phyloP scores from a whole-genome alignment of 257 asterid species.

The Plectranthus barbatus region DNA sequence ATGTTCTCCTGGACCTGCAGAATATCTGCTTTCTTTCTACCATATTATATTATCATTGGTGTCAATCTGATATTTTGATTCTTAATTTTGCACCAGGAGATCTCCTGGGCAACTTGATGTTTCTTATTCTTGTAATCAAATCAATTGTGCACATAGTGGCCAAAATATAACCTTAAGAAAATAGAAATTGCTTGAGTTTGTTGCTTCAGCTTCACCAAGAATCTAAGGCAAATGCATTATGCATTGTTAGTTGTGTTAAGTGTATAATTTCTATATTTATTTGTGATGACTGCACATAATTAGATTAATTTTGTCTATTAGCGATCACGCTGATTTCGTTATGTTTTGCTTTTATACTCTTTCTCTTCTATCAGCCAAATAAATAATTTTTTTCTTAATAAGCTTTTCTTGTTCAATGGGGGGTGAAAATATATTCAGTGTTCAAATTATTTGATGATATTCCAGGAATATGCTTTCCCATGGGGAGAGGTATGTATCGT shows the following conservation, averaged over 20 bases:
- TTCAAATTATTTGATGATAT: constrained; percentile 23
- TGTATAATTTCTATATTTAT: background rate
- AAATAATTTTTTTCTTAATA: background rate
- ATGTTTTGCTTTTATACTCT: background rate
- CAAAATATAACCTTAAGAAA: background rate
- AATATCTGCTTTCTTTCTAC: constrained; percentile 6
- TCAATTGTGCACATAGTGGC: constrained; percentile 2
- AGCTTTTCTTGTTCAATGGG: background rate
- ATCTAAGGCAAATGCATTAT: background rate
- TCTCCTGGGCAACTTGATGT: too few relatives aligned
- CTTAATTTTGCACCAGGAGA: too few relatives aligned
- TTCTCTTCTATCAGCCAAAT: background rate
- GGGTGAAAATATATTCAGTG: background rate
- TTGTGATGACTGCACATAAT: background rate
- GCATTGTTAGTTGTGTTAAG: background rate
- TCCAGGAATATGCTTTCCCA: constrained; percentile 86
- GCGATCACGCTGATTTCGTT: background rate
- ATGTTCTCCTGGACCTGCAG: background rate
- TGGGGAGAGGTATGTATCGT: constrained; percentile 94
- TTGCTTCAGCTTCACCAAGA: background rate
- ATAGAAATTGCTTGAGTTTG: constrained; percentile 8
- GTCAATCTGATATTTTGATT: background rate
- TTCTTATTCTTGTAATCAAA: background rate
- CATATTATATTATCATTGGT: too few relatives aligned
- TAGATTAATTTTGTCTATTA: background rate